phyloP scores from a whole-genome alignment of 306 rosid species.

The Prunus padus region DNA sequence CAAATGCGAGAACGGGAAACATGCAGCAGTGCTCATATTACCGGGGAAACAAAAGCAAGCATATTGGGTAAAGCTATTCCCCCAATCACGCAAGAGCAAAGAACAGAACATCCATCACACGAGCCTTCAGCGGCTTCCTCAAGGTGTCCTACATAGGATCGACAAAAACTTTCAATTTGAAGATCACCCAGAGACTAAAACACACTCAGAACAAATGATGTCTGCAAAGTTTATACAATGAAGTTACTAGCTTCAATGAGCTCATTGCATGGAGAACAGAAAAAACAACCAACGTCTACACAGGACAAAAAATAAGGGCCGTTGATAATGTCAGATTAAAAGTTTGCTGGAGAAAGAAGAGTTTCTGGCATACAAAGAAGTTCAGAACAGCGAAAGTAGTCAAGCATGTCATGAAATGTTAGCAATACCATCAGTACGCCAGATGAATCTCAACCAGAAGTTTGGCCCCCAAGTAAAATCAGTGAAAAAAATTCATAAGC shows the following conservation, averaged over 20 bases:
- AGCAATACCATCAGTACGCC: neutral
- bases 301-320: neutral
- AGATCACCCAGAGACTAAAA: neutral
- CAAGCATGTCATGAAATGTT: neutral
- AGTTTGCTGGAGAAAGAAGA: neutral
- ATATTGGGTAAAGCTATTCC: neutral
- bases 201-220: neutral
- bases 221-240: neutral
- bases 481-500: neutral
- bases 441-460: neutral
- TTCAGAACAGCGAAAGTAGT: neutral
- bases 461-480: neutral
- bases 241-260: neutral
- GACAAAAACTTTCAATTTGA: neutral
- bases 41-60: neutral
- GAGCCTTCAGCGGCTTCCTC: neutral
- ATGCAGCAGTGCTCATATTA: neutral
- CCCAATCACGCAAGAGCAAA: neutral
- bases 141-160: neutral
- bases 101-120: neutral
- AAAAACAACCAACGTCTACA: neutral
- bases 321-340: neutral
- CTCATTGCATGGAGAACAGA: neutral
- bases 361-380: neutral
- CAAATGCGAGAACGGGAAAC: neutral